These are phyloP conservation scores for Picea sitchensis DNA, from an alignment of 75 land plant genomes.

Conservation along the genomic window DNA sequence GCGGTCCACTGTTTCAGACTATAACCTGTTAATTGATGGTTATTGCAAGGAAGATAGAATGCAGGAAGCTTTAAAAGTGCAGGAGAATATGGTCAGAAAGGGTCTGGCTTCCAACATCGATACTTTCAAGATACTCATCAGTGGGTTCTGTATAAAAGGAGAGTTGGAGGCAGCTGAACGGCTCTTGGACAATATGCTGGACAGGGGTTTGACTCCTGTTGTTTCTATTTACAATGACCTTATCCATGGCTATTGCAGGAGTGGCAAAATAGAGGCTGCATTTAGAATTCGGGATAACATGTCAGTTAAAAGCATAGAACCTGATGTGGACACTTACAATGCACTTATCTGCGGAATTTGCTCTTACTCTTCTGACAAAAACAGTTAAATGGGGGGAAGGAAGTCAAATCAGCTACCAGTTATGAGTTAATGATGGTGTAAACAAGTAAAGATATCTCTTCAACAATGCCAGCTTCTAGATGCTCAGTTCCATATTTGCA, in stretches of 20 bases:
- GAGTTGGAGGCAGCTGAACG: conserved; percentile 38
- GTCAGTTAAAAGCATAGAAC: conserved; percentile 24
- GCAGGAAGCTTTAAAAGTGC: conserved; percentile 10
- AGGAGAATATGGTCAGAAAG: conserved; percentile 9
- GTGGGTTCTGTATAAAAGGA: conserved; percentile 46
- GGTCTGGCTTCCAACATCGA: conserved; percentile 20
- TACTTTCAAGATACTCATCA: conserved; percentile 36
- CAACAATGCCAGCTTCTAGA: background rate
- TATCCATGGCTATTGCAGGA: conserved; percentile 22
- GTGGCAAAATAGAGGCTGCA: conserved; percentile 38
- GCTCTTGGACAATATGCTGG: conserved; percentile 48
- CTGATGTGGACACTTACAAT: conserved; percentile 25
- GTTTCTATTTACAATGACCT: conserved; percentile 31
- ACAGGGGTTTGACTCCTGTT: conserved; percentile 49
- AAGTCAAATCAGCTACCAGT: background rate
- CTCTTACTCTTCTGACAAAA: background rate
- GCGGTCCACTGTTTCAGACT: conserved; percentile 1
- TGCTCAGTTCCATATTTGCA: background rate
- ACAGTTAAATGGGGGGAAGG: background rate
- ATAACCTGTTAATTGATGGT: conserved; percentile 15
- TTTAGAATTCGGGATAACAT: conserved; percentile 27
- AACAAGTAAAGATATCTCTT: background rate
- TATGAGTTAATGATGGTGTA: background rate
- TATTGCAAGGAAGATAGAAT: conserved; percentile 18
- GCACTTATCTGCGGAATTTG: conserved; percentile 59